Evolutionary conservation across 176 grass and related monocot genomes (phyloP), one percentile per base, ranked within the genome.

Genomic region (Otatea glauca): DNA sequence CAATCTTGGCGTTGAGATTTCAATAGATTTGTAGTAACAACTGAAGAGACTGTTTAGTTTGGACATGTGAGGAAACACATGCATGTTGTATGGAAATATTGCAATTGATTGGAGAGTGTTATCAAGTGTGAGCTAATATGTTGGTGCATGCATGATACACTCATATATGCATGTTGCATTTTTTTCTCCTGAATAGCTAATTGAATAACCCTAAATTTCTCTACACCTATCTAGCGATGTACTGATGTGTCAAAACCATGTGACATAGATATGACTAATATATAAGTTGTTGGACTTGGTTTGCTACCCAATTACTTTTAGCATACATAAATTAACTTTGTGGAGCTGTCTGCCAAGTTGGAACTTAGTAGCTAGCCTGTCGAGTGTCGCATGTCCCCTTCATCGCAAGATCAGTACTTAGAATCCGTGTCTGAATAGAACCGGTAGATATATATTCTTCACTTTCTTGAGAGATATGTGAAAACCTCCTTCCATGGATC

Each of bases 401-500:
- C 72, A 54, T 89, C 77, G 54, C 17, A 77, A 77, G 24, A 86
- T 65, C 54, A 85, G 25, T 58, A 43, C 59, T 56, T 49, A 11
- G 43, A 41, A 85, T 89, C 60, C 48, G 74, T 74, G 81, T 66
- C 37, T 65, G 44, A 65, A 68, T 38, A 81, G 47, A 44, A 23
- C 21, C 5, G 16, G 12, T 44, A 34, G 23, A 24, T 70, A 53
- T 29, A 29, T 29, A 29, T 29, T 0, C 29, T 29, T 29, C 29
- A 29, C 29, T 29, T 14, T 55, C 23, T 84, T 35, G 25, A 58
- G 24, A 84, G 58, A 84, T 47, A 79, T 79, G 3, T 73, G 64
- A 50, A 75, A 67, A 70, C 62, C 47, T 63, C 44, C 65, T 63
- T 64, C 10, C 20, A 70, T 56, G 0, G 66, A 81, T 68, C 20